A percentile compares a stretch with the other conserved stretches of the same genome.
Conservation (phyloP, 2,329 filamentous ascomycete genomes). For the Phyllosticta ampelicida region DNA sequence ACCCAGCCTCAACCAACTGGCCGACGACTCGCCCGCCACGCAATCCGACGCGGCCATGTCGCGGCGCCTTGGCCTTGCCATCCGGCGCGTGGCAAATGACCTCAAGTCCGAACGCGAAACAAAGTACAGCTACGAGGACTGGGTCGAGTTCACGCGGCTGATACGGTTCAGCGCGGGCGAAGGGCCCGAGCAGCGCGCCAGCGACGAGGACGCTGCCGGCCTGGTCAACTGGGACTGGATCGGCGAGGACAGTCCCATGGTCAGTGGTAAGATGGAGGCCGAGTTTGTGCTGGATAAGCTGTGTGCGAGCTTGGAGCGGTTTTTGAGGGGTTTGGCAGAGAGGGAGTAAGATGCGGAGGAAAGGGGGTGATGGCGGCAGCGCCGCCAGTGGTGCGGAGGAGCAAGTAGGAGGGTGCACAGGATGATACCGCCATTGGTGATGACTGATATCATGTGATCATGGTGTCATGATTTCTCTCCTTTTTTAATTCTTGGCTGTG, state of each 20-base stretch:
- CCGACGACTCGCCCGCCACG: conserved; percentile 17
- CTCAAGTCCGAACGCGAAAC: conserved; percentile 44
- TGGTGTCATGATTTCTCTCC: too few relatives aligned
- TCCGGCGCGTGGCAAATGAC: conserved; percentile 55
- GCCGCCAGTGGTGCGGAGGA: background rate
- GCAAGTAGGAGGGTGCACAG: background rate
- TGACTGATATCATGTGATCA: background rate
- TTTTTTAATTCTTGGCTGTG: background rate
- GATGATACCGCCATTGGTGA: background rate
- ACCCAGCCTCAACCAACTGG: conserved; percentile 35
- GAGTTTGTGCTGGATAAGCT: conserved; percentile 58
- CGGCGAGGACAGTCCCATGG: conserved; percentile 55
- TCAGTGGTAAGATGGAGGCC: conserved; percentile 50
- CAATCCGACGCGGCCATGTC: conserved; percentile 47
- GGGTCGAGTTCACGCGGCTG: conserved; percentile 72
- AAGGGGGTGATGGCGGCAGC: background rate
- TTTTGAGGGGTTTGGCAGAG: conserved; percentile 11
- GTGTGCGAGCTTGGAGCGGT: conserved; percentile 48
- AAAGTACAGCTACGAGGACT: conserved; percentile 70
- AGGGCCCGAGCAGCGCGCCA: conserved; percentile 16
- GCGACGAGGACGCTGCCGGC: conserved; percentile 46
- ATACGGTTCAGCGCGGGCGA: conserved; percentile 44
- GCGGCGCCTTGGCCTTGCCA: conserved; percentile 55
- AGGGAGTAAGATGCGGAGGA: background rate
- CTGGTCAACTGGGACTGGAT: conserved; percentile 64